These are phyloP conservation scores for Lactarius sp. DNA, from an alignment of 768 basidiomycete genomes.

Conservation along the genomic window DNA sequence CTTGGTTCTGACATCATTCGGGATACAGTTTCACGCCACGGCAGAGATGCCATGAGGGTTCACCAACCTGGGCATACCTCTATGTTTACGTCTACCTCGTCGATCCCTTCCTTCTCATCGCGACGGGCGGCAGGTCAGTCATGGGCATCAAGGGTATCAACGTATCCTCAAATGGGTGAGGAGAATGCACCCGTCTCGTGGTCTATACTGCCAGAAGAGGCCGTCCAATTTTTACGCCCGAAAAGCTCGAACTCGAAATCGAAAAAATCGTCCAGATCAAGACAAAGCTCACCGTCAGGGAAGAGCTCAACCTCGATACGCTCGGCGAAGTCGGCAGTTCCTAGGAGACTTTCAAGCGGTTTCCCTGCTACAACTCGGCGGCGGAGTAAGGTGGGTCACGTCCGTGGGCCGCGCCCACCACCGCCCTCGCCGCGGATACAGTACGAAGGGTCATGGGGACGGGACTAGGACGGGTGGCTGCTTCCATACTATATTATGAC, in stretches of 20 bases:
- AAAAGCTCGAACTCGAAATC: conserved; percentile 5
- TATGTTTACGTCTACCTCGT: background rate
- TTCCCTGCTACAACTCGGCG: background rate
- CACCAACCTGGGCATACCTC: background rate
- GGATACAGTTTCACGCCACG: background rate
- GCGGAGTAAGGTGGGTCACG: background rate
- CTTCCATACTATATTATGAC: background rate
- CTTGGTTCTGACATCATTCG: conserved; percentile 34
- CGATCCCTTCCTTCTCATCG: background rate
- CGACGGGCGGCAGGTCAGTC: conserved; percentile 2
- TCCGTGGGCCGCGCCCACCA: conserved; percentile 19
- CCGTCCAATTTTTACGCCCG: background rate
- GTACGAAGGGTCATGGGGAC: background rate
- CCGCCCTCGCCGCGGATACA: background rate
- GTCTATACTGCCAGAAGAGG: background rate
- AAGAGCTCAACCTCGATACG: conserved; percentile 14
- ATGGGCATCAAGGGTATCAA: conserved; percentile 4
- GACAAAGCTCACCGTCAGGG: conserved; percentile 3
- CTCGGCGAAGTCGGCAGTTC: conserved; percentile 1
- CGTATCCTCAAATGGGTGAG: background rate
- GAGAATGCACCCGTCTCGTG: background rate
- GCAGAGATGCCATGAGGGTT: conserved; percentile 17
- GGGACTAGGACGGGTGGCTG: background rate
- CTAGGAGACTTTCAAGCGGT: background rate
- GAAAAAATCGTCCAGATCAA: conserved; percentile 3